Base-by-base conservation (phyloP, 306 rosid genomes). In the Vigna reflexopilosa region DNA sequence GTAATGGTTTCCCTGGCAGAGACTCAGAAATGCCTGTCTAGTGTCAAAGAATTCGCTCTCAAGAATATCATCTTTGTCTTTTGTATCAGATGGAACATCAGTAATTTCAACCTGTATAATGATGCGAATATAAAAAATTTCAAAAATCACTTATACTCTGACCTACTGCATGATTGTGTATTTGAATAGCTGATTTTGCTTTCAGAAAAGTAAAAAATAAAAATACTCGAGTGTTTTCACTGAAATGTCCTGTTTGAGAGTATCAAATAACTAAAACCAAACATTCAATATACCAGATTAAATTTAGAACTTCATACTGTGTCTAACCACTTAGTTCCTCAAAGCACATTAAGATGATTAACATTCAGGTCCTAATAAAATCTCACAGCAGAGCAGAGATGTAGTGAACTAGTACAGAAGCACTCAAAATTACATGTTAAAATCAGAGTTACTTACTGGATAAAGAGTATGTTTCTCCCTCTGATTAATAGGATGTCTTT, bases 21-120 rank as follows among this genome's bases (percentile, higher is more conserved):
- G 96, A 87, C 99, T 96, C 78, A 96, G 81, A 84, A 96, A 96
- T 50, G 99, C 99, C 51, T 96, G 98, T 87, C 99, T 96, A n/a
- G 98, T 96, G 91, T 96, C 99, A 67, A 96, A 96, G 83, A 96
- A 96, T 86, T 96, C 99, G 76, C 98, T 93, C 91, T 96, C 99
- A 70, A 96, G 97, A 80, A 93, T 93, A 76, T 96, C 99, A 71
- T 96, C 99, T 82, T 71, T 91, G 87, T 96, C 99, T 85, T 91
- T 96, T 38, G 99, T 96, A 85, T 93, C 99, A 72, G 50, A 72
- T 30, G 93, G 86, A 61, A 93, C 91, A 56, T 90, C 97, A 55
- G 72, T 82, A 78, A 93, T 91, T 85, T 91, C 94, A 73, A 88
- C 85, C 98, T 95, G 91, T 76, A 85, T 56, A 20, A 59, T 19